Conservation (phyloP, 2,329 filamentous ascomycete genomes). For the Bertia moriformis region DNA sequence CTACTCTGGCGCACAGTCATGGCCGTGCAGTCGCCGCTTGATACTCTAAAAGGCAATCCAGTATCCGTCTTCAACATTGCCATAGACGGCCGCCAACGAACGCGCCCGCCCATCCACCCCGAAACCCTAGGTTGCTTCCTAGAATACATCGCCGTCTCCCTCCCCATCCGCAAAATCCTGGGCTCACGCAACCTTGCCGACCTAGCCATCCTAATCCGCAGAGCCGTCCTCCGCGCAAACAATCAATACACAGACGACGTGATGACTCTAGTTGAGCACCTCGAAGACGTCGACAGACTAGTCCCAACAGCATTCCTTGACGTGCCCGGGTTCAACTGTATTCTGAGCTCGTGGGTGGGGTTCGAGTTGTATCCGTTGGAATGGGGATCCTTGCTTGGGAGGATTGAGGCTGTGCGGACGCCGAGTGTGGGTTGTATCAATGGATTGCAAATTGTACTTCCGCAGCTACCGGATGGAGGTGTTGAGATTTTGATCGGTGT, state of each 20-base stretch:
- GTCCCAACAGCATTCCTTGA: conserved; percentile 18
- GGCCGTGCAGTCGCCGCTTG: conserved; percentile 11
- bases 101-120: conserved; percentile 16
- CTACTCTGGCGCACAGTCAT: conserved; percentile 19
- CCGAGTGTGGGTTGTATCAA: conserved; percentile 17
- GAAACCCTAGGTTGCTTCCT: conserved; percentile 21
- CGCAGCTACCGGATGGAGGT: conserved; percentile 14
- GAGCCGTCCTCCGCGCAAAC: conserved; percentile 13
- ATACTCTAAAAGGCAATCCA: conserved; percentile 13
- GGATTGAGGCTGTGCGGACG: conserved; percentile 13
- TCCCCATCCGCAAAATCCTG: conserved; percentile 14
- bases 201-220: conserved; percentile 17
- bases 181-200: conserved; percentile 13
- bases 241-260: conserved; percentile 15
- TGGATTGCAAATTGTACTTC: conserved; percentile 15
- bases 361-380: conserved; percentile 15
- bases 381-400: conserved; percentile 15
- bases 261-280: conserved; percentile 12
- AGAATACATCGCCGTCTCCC: conserved; percentile 15
- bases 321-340: conserved; percentile 16
- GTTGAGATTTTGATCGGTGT: conserved; percentile 18
- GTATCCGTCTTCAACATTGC: conserved; percentile 20
- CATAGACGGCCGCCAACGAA: conserved; percentile 18
- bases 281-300: conserved; percentile 15
- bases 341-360: conserved; percentile 17